Conservation (phyloP, 208 protist genomes). For the Trypanosoma caninum region DNA sequence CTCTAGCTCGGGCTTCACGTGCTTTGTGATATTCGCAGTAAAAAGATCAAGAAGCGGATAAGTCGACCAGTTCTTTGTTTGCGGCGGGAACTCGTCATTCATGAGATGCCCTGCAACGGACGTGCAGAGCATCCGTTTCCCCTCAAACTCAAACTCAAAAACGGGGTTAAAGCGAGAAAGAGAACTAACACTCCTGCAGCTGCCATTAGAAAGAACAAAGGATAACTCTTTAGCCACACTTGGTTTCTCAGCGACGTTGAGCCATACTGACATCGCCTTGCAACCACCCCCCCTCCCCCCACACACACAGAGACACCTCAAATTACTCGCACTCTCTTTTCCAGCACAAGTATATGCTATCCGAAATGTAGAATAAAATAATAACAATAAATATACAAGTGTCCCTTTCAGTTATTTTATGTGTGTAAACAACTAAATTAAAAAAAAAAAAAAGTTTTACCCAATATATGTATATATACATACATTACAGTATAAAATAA, state of each 20-base stretch:
- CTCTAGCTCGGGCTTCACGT: constrained; percentile 66
- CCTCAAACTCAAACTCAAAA: constrained; percentile 72
- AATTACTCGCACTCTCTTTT: too few species aligned
- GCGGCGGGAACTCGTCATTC: constrained; percentile 83
- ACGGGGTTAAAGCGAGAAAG: constrained; percentile 79
- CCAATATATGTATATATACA: not conserved
- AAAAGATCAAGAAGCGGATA: constrained; percentile 92
- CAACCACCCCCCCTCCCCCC: not conserved
- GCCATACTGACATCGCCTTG: constrained; percentile 66
- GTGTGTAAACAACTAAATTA: constrained; percentile 5
- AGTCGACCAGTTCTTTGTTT: constrained; percentile 80
- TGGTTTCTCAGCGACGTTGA: constrained; percentile 96
- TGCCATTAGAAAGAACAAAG: constrained; percentile 64
- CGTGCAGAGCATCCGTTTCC: constrained; percentile 93
- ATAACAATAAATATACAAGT: too few species aligned
- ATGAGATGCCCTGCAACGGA: constrained; percentile 97
- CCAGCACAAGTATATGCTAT: too few species aligned
- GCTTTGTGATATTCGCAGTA: constrained; percentile 71
- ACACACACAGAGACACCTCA: not conserved
- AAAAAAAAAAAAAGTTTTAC: constrained; percentile 20
- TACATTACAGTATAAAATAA: too few species aligned
- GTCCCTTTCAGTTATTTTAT: not conserved
- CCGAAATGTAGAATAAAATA: too few species aligned
- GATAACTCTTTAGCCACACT: constrained; percentile 91
- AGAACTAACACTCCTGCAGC: constrained; percentile 34